Evolutionary conservation across 2,329 filamentous ascomycete species (phyloP).

Genomic region (Aspergillus fumigatiaffinis): DNA sequence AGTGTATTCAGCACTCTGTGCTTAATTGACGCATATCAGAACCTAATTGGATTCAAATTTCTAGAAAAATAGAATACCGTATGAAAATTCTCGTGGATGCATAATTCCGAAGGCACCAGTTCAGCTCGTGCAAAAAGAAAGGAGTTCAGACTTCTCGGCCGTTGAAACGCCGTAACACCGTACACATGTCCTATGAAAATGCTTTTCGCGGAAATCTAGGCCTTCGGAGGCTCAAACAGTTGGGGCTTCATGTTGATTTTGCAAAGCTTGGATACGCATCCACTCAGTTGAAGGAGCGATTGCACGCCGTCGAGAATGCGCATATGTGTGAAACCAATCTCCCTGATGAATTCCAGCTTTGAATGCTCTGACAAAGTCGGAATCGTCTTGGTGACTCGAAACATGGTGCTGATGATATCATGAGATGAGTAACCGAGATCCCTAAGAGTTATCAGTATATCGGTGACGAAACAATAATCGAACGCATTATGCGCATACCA

Average conservation of each 20-base stretch:
- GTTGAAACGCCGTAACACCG: conserved; percentile 17
- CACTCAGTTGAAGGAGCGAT: conserved; percentile 87
- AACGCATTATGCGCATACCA: conserved; percentile 53
- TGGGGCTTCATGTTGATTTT: conserved; percentile 96
- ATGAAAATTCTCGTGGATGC: not conserved
- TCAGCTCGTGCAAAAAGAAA: not conserved
- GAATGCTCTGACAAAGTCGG: conserved; percentile 87
- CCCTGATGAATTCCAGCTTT: conserved; percentile 95
- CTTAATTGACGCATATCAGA: not conserved
- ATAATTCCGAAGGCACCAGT: not conserved
- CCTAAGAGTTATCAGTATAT: conserved; percentile 33
- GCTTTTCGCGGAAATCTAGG: conserved; percentile 8
- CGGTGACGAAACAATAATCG: not conserved
- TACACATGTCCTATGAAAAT: conserved; percentile 18
- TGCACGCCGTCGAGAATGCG: conserved; percentile 97
- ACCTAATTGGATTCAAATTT: not conserved
- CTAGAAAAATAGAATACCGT: not conserved
- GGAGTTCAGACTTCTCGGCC: not conserved
- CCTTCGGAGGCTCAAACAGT: conserved; percentile 57
- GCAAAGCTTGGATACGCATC: conserved; percentile 84
- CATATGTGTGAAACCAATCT: conserved; percentile 99
- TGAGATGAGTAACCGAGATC: conserved; percentile 94
- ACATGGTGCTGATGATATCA: conserved; percentile 99
- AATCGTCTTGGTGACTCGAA: conserved; percentile 94
- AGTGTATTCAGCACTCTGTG: not conserved